Base-by-base conservation (phyloP, 768 basidiomycete species). In the Krasilnikovozyma curviuscula region DNA sequence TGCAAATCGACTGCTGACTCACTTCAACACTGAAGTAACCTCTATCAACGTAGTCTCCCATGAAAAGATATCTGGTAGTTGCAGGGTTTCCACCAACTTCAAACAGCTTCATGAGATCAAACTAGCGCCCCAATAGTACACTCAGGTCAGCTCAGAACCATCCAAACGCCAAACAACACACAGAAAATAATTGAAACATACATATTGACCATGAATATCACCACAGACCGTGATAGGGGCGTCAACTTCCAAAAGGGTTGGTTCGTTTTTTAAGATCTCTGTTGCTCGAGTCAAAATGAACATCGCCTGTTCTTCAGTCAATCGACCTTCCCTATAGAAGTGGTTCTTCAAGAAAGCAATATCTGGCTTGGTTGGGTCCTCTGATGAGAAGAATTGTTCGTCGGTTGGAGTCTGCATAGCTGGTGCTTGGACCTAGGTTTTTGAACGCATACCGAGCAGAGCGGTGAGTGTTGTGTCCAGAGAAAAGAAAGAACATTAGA, bases 361-460 rank as follows among this genome's bases (percentile, higher is more conserved):
- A 65, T 95, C 84, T 9, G 91, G 91, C 65, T 91, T 95, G 25
- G 78, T 73, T 37, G 74, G 78, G 69, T 95, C 91, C 57, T 76
- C 73, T 44, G 68, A 67, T 45, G 81, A 79, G 68, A 79, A 95
- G 74, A 97, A 98, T 64, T 97, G 85, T 56, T 82, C 83, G 56
- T 82, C 76, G 2, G 89, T 88, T 1, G 93, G 93, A 50, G 79
- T 74, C 56, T 69, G 70, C 78, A 91, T 89, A 41, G 93, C 89
- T 23, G 93, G 91, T 23, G 93, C 89, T 78, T 97, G 93, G 7
- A 97, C 88, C 88, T 93, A n/a, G n/a, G n/a, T n/a, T n/a, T n/a
- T n/a, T n/a, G n/a, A n/a, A n/a, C n/a, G n/a, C n/a, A n/a, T n/a
- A n/a, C n/a, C n/a, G n/a, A n/a, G n/a, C n/a, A n/a, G n/a, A n/a